Base-by-base conservation (phyloP, 2,329 filamentous ascomycete species). In the Triangularia verruculosa region DNA sequence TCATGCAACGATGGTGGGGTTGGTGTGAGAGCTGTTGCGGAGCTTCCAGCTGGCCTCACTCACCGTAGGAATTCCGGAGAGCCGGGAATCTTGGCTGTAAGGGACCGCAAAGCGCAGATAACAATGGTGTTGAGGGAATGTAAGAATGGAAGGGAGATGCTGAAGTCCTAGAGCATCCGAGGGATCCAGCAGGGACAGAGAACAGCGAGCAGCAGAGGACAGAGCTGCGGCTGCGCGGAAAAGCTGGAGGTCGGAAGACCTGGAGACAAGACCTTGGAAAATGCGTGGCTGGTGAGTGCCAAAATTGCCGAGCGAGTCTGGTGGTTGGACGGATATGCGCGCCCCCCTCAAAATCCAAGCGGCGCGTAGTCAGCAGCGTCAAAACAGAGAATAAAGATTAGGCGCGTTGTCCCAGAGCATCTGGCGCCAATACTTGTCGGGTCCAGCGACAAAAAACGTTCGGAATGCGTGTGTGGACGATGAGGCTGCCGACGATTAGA, bases 361-460 rank as follows among this genome's bases (percentile, higher is more conserved):
- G 22, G 34, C 22, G 34, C 25, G 57, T 22, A n/a, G 64, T 60
- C 60, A 58, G 61, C 55, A 54, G 57, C 56, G 53, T 61, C 55
- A 61, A 17, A 25, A 51, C 34, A 39, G 34, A 34, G 56, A 58
- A 54, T 54, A 62, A 63, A 57, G 64, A 63, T 63, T 63, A 57
- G 62, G 62, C 61, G 64, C 54, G 61, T 57, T 56, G 63, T 20
- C 20, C 57, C 59, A 43, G 59, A 30, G 60, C 65, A 64, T 64
- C 62, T 57, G 63, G 64, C 39, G 39, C 39, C 39, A 47, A 47
- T 55, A 62, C 58, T 59, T 64, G 64, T 66, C 63, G 66, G 61
- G 65, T 66, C 66, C 61, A 64, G 67, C 69, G 64, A 69, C 67
- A 67, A 69, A 59, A 66, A 60, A 62, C 63, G 54, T 54, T 54